phyloP scores from a whole-genome alignment of 2,329 filamentous ascomycete genomes.

The Stemphylium lycopersici region DNA sequence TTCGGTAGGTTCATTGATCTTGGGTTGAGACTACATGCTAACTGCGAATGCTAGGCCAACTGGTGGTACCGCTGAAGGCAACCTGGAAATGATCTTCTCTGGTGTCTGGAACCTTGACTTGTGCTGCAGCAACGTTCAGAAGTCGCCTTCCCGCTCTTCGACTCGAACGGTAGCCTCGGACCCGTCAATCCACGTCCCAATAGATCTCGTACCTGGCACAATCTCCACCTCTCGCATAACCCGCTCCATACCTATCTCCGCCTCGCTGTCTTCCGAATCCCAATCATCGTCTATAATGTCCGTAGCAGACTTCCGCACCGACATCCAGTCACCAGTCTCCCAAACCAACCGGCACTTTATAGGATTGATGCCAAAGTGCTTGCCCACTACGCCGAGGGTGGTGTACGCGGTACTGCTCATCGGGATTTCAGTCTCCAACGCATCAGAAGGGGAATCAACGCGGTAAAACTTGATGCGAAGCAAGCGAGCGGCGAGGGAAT shows the following conservation, averaged over 20 bases:
- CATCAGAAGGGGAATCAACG: conserved; percentile 11
- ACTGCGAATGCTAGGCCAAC: conserved; percentile 60
- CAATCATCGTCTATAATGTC: conserved; percentile 60
- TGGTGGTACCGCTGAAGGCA: conserved; percentile 75
- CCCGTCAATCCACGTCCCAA: conserved; percentile 84
- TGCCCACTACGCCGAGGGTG: conserved; percentile 77
- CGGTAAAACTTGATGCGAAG: conserved; percentile 65
- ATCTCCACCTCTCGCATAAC: conserved; percentile 81
- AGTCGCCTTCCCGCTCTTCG: conserved; percentile 53
- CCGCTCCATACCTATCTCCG: conserved; percentile 70
- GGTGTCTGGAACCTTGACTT: background rate
- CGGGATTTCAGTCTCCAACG: conserved; percentile 63
- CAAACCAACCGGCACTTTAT: conserved; percentile 73
- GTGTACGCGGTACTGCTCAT: conserved; percentile 80
- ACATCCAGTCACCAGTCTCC: conserved; percentile 92
- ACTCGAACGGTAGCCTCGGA: conserved; percentile 73
- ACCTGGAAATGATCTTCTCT: background rate
- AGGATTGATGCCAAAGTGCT: conserved; percentile 69
- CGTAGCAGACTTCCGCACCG: conserved; percentile 66
- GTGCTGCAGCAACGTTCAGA: background rate
- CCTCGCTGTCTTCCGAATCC: conserved; percentile 51
- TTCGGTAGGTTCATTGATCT: conserved; percentile 53
- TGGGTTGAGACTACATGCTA: conserved; percentile 22
- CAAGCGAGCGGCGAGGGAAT: conserved; percentile 81
- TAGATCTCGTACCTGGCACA: conserved; percentile 76